A percentile compares a stretch with the other conserved stretches of the same genome.
phyloP scores from a whole-genome alignment of 257 asterid species.

The Solanum paucissectum region DNA sequence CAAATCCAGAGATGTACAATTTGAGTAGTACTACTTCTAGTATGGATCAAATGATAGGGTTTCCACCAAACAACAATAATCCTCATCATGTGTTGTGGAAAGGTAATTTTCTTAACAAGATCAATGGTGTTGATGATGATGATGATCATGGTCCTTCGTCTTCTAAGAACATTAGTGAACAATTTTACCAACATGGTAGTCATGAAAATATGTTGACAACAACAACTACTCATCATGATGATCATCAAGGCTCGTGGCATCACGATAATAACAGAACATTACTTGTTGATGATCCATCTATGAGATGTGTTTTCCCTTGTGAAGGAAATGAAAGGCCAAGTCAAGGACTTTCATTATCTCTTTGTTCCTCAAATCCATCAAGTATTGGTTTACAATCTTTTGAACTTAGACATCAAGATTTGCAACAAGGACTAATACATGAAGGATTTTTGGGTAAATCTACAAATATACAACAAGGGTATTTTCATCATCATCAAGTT shows the following conservation, averaged over 20 bases:
- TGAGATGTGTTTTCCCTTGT: conserved; percentile 54
- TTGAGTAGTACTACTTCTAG: conserved; percentile 21
- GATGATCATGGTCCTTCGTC: conserved; percentile 15
- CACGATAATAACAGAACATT: conserved; percentile 16
- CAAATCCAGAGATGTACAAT: conserved; percentile 52
- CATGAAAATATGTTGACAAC: background rate
- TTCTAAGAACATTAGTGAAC: conserved; percentile 22
- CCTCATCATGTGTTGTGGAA: conserved; percentile 29
- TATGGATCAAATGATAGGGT: conserved; percentile 57
- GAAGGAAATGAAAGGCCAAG: conserved; percentile 78
- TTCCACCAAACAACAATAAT: conserved; percentile 20
- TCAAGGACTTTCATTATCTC: conserved; percentile 78
- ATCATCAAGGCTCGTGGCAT: conserved; percentile 15
- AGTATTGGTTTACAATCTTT: conserved; percentile 51
- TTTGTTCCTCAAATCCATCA: conserved; percentile 55
- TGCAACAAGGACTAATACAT: conserved; percentile 12
- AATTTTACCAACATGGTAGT: conserved; percentile 20
- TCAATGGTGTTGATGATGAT: background rate
- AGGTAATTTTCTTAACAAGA: conserved; percentile 28
- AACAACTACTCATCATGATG: background rate
- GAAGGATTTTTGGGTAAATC: conserved; percentile 22
- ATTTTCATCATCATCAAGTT: conserved; percentile 13
- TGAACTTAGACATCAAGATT: conserved; percentile 33
- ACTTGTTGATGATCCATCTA: conserved; percentile 35
- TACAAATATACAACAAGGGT: background rate